Evolutionary conservation across 2,329 filamentous ascomycete species (phyloP), one percentile per base, ranked within the genome.

Genomic region (Penicillium sp.): DNA sequence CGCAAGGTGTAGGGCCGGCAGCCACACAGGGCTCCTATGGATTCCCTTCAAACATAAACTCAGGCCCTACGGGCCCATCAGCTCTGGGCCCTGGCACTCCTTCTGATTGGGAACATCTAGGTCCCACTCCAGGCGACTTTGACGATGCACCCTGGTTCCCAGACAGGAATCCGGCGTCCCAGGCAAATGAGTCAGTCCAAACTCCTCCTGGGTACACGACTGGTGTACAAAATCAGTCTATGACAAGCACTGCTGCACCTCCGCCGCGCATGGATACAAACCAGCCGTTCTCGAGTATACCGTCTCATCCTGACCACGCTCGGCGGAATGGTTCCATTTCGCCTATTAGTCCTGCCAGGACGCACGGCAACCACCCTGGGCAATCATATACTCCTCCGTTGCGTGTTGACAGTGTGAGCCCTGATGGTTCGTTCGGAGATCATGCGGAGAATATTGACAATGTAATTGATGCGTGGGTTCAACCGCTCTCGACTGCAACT

Each of bases 31-130:
- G 55, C 6, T 59, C 56, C 6, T 58, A 59, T 33, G 51, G 46
- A 40, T 55, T 52, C 7, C 43, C 41, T 2, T 27, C 47, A 10
- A 58, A 56, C 32, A 46, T 59, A n/a, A 55, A 53, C 43, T 29
- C 52, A 13, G 48, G 58, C 15, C 46, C 56, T 12, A 50, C 60
- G n/a, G 52, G 60, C 42, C 44, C 70, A 25, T 72, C 73, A 37
- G 70, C 69, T 10, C 55, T 76, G 29, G 72, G 73, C 1, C 57
- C 58, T 38, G 72, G 72, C 3, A 66, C 68, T 1, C 75, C 74
- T 4, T 77, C 75, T 3, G 75, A 76, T 50, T 77, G 74, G 75
- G 74, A 77, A 52, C 69, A 75, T 56, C 66, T 74, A 48, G 61
- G 62, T 4, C 59, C 64, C n/a, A 58, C 59, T 6, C 61, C 63